phyloP scores from a whole-genome alignment of 2,329 filamentous ascomycete species.

The Botrytis fragariae region DNA sequence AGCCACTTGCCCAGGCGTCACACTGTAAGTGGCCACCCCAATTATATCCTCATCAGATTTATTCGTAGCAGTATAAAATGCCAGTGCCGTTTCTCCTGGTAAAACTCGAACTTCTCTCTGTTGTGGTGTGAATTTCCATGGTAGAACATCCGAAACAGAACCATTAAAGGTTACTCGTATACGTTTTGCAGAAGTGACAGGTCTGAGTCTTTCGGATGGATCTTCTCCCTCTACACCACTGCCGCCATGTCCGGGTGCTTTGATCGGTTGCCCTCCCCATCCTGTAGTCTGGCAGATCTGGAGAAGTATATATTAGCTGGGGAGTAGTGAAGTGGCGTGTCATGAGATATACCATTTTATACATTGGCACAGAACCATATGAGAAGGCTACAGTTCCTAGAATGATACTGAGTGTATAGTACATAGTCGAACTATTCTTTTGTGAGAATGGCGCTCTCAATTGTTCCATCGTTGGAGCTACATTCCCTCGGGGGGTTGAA shows the following conservation, averaged over 20 bases:
- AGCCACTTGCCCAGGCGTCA: constrained; percentile 91
- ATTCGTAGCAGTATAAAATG: constrained; percentile 97
- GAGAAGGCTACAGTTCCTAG: constrained; percentile 76
- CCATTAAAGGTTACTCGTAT: constrained; percentile 96
- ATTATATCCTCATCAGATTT: constrained; percentile 89
- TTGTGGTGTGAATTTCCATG: constrained; percentile 96
- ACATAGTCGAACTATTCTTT: constrained; percentile 68
- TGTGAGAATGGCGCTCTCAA: constrained; percentile 61
- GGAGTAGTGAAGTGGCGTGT: background rate
- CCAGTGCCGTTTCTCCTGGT: constrained; percentile 92
- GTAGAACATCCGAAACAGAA: constrained; percentile 89
- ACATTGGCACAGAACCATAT: constrained; percentile 81
- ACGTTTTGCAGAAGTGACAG: constrained; percentile 76
- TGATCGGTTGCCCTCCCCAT: constrained; percentile 90
- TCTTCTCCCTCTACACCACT: constrained; percentile 56
- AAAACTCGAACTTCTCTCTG: constrained; percentile 94
- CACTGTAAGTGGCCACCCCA: constrained; percentile 95
- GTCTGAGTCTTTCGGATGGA: constrained; percentile 72
- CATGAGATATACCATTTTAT: constrained; percentile 67
- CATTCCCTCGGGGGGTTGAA: constrained; percentile 34
- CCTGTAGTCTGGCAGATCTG: constrained; percentile 82
- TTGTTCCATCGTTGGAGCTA: constrained; percentile 59
- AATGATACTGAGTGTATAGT: constrained; percentile 74
- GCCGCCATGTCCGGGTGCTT: constrained; percentile 66
- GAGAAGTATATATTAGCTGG: constrained; percentile 20